Base-by-base conservation (phyloP, 2,329 filamentous ascomycete species). In the Cryoendolithus antarcticus region DNA sequence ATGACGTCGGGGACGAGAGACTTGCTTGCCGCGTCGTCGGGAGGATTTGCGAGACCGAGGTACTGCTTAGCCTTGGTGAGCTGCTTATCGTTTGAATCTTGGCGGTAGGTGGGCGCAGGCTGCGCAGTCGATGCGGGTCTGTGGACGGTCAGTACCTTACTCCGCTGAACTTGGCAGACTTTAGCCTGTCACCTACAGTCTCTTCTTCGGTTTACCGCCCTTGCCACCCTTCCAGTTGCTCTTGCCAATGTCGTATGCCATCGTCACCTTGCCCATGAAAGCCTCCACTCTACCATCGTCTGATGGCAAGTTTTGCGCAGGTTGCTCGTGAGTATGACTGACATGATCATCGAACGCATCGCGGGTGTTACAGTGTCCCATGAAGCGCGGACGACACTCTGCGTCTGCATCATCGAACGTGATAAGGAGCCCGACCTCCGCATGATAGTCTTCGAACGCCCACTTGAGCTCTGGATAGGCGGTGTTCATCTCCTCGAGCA, bases 401-500 rank as follows among this genome's bases (percentile, higher is more conserved):
- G 69, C 69, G 28, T 73, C 68, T 24, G 73, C 69, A 50, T 89
- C 86, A 4, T 62, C 62, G 52, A 93, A 91, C 7, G 61, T 62
- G 41, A 81, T 58, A 32, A 71, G 58, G 42, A 91, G 80, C 1
- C 70, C 73, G 10, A 67, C 62, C 4, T 67, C 61, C 9, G 66
- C 64, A 4, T 62, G 58, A 0, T 70, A 65, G 1, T 51, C 40
- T 1, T 81, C 82, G 34, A 93, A 74, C 2, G 57, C 58, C 9
- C 89, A 64, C 0, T 58, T 50, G 4, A 67, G 70, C 1, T 59
- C 55, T 3, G 80, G 66, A 33, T 74, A 67, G 1, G 57, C 54
- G 1, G 52, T 32, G 53, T 86, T 86, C 56, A 89, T 74, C 4
- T 73, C 65, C 2, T 68, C 53, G 0, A 94, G 63, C 4, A 91